Base-by-base conservation (phyloP, 163 green algal species). In the Picocystis sp. region DNA sequence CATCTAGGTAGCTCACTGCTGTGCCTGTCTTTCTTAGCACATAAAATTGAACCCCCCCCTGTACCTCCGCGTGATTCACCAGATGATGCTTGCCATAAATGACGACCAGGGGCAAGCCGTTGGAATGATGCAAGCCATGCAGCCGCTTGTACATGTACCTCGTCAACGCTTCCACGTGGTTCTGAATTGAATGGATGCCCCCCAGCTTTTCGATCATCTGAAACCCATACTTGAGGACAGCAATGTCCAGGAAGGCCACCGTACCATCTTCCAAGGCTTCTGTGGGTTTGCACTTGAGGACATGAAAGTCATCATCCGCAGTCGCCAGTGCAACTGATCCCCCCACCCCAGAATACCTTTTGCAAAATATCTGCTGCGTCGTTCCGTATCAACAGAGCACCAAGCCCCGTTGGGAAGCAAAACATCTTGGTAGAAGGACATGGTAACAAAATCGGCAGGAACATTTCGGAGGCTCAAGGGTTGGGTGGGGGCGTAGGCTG, bases 361-460 rank as follows among this genome's bases (percentile, higher is more conserved):
- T 66, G 29, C 50, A 84, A 50, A 24, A 78, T 47, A 13, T 76
- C 71, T 22, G 74, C 61, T 11, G 58, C 53, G 23, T 74, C 68
- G 10, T 69, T 72, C 15, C 67, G 61, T 17, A 81, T 64, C 22
- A 87, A 69, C 21, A 92, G 73, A 10, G 81, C 80, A 15, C 82
- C 82, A 13, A 92, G 64, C 19, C 80, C 82, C 1, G 82, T 87
- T 29, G 82, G 82, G 64, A 82, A 92, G 5, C 81, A 78, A 54
- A 91, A 89, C 11, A 72, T 71, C 66, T 90, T 89, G n/a, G 72
- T 89, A 92, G 60, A 92, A 89, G 17, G 68, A 79, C 10, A 91
- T 35, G n/a, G 63, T 42, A 10, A 92, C 79, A 68, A 87, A 89
- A 62, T 92, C 81, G 22, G 78, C 66, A 10, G 55, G 59, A 6